A percentile compares a stretch with the other conserved stretches of the same genome.
Evolutionary conservation across 192 early-diverging fungal genomes (phyloP).

Genomic region (Gigaspora rosea): DNA sequence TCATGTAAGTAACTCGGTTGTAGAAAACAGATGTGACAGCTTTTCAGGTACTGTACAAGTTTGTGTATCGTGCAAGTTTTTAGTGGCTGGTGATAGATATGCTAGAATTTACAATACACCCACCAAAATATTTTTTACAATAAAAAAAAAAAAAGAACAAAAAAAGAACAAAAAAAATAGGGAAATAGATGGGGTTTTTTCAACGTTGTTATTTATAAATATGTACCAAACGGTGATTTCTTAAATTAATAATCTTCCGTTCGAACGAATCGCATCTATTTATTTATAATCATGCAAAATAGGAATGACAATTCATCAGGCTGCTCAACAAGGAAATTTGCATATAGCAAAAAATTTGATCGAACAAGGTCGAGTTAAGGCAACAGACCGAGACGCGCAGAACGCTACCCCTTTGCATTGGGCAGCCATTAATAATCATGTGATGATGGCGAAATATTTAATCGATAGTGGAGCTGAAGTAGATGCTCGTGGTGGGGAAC

Average conservation of each 20-base stretch:
- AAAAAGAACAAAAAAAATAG: too few species aligned
- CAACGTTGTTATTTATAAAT: background rate
- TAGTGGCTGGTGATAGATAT: too few species aligned
- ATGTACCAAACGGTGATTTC: background rate
- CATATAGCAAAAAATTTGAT: constrained; percentile 55
- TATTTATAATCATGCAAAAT: background rate
- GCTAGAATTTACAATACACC: too few species aligned
- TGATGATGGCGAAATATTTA: constrained; percentile 72
- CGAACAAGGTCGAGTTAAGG: constrained; percentile 52
- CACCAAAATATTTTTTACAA: too few species aligned
- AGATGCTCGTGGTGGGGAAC: constrained; percentile 73
- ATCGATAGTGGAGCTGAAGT: constrained; percentile 77
- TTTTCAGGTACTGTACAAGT: background rate
- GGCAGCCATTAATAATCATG: constrained; percentile 77
- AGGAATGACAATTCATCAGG: constrained; percentile 62
- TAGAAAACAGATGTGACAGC: background rate
- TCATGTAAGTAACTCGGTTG: background rate
- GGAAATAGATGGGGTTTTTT: too few species aligned
- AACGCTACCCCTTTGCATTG: constrained; percentile 83
- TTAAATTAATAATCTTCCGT: background rate
- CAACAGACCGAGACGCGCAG: constrained; percentile 62
- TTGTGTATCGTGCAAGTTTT: background rate
- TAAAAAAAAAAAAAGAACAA: too few species aligned
- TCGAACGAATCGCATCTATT: background rate
- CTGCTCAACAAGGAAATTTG: constrained; percentile 72